Percentiles rank a stretch among this genome's conserved stretches.
Evolutionary conservation across 768 basidiomycete genomes (phyloP).

Genomic region (Daedaleopsis sinensis): DNA sequence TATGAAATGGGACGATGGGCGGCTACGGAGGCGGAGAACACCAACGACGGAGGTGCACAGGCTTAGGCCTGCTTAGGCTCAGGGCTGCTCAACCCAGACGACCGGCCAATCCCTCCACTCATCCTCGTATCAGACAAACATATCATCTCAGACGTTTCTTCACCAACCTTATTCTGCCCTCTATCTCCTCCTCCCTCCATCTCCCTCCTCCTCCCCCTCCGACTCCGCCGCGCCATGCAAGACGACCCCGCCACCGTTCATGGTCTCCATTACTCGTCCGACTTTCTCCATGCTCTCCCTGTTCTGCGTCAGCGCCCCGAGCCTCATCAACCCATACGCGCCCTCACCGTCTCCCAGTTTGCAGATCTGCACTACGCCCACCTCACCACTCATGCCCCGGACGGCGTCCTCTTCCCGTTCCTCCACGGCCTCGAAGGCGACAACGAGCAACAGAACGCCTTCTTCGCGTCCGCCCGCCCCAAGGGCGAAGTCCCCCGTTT

Average conservation of each 20-base stretch:
- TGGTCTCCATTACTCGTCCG: constrained; percentile 23
- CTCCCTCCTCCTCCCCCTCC: neutral
- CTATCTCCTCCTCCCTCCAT: constrained; percentile 4
- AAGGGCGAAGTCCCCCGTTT: constrained; percentile 37
- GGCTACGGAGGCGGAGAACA: constrained; percentile 4
- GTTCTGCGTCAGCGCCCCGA: constrained; percentile 36
- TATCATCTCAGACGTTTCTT: constrained; percentile 8
- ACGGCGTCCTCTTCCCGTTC: constrained; percentile 86
- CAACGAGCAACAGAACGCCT: constrained; percentile 77
- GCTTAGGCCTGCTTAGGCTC: neutral
- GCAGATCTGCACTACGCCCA: constrained; percentile 64
- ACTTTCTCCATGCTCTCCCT: constrained; percentile 27
- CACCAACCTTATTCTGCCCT: constrained; percentile 13
- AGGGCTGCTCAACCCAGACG: constrained; percentile 1
- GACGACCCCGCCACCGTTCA: constrained; percentile 16
- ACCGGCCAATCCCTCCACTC: constrained; percentile 12
- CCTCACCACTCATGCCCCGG: constrained; percentile 71
- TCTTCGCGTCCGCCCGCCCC: constrained; percentile 57
- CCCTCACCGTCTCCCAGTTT: constrained; percentile 51
- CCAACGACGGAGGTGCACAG: neutral
- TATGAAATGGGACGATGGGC: constrained; percentile 18
- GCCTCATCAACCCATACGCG: constrained; percentile 44
- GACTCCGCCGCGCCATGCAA: constrained; percentile 6
- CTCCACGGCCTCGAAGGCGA: constrained; percentile 85
- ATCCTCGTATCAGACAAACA: constrained; percentile 9